These are phyloP conservation scores for Cicer yamashitae DNA, from an alignment of 306 rosid species.

Conservation along the genomic window DNA sequence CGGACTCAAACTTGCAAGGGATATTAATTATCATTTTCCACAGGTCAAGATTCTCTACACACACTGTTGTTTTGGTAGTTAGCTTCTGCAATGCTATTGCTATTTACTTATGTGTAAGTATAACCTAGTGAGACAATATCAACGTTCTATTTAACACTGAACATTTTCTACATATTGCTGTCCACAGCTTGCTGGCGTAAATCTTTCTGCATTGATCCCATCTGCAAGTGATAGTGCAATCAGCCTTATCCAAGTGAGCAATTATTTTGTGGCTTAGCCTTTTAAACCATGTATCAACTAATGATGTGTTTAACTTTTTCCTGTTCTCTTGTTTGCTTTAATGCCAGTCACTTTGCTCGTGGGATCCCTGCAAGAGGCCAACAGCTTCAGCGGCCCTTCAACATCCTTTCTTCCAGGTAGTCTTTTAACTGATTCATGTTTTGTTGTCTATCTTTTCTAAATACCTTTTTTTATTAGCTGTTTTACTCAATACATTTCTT, in stretches of 20 bases:
- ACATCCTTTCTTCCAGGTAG: slow-evolving; percentile 96
- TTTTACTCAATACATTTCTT: background rate
- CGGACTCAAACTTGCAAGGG: slow-evolving; percentile 87
- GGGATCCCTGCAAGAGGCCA: slow-evolving; percentile 98
- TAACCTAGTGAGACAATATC: background rate
- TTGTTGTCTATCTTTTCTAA: background rate
- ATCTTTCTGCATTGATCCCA: slow-evolving; percentile 75
- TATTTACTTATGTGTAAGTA: background rate
- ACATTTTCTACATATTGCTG: slow-evolving; percentile 24
- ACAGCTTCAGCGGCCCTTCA: slow-evolving; percentile 91
- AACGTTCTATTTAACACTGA: background rate
- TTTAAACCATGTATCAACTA: slow-evolving; percentile 9
- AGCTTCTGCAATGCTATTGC: slow-evolving; percentile 6
- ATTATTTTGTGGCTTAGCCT: background rate
- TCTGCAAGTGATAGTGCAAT: slow-evolving; percentile 79
- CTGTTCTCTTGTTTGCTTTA: background rate
- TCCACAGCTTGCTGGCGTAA: slow-evolving; percentile 73
- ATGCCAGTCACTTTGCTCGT: slow-evolving; percentile 85
- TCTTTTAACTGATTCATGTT: slow-evolving; percentile 17
- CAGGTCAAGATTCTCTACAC: slow-evolving; percentile 58
- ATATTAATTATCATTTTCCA: slow-evolving; percentile 87
- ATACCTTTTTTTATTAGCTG: background rate
- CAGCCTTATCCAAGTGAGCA: slow-evolving; percentile 78
- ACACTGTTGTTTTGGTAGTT: slow-evolving; percentile 19
- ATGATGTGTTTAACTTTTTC: background rate